Evolutionary conservation across 306 rosid genomes (phyloP).

Genomic region (Dicorynia guianensis): DNA sequence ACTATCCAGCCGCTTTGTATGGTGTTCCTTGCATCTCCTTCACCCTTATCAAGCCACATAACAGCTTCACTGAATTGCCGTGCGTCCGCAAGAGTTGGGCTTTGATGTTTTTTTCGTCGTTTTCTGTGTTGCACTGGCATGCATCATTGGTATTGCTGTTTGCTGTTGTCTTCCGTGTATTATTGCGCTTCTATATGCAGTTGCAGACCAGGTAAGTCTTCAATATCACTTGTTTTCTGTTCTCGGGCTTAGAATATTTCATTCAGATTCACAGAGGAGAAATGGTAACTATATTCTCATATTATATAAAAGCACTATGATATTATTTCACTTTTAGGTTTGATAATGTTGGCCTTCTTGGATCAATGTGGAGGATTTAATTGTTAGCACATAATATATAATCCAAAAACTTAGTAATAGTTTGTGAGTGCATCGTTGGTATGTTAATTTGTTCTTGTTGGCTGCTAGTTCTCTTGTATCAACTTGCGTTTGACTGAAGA

Average conservation of each 20-base stretch:
- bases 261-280: slow-evolving; percentile 5
- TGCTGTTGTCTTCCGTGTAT: slow-evolving; percentile 98
- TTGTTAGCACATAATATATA: slow-evolving; percentile 33
- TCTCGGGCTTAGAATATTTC: slow-evolving; percentile 1
- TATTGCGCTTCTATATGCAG: slow-evolving; percentile 92
- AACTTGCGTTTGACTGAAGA: slow-evolving; percentile 23
- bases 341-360: slow-evolving; percentile 24
- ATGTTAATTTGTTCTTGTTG: not conserved
- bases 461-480: not conserved
- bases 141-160: slow-evolving; percentile 91
- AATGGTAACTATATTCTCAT: no score
- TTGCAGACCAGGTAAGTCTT: slow-evolving; percentile 89
- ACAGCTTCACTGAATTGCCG: not conserved
- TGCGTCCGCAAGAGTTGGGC: slow-evolving; percentile 45
- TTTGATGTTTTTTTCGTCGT: slow-evolving; percentile 98
- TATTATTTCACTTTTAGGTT: no score
- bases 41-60: not conserved
- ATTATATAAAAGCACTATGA: no score
- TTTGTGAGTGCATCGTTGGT: not conserved
- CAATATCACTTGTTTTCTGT: slow-evolving; percentile 30
- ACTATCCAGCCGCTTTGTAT: slow-evolving; percentile 25
- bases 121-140: slow-evolving; percentile 97
- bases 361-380: slow-evolving; percentile 11
- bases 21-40: not conserved
- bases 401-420: slow-evolving; percentile 17